Evolutionary conservation across 768 basidiomycete species (phyloP), one percentile per base, ranked within the genome.

Genomic region (Tulasnella calospora): DNA sequence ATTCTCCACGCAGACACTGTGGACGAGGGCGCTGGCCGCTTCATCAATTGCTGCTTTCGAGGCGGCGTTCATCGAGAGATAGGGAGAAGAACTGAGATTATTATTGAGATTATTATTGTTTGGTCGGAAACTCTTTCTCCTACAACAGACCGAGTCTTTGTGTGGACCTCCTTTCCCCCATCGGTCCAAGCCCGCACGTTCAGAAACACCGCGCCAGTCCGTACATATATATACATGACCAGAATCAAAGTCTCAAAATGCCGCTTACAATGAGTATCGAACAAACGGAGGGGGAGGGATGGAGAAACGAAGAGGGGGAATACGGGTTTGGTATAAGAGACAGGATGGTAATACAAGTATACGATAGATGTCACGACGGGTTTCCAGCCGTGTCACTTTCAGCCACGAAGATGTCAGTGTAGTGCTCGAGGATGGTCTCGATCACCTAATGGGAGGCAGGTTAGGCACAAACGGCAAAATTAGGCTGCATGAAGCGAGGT

Each of bases 381-480:
- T 33, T 67, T 51, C 46, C 41, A 21, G 44, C 46, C 23, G 21
- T 70, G 30, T 80, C 79, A 40, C 69, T 57, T 41, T 95, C 96
- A 81, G 96, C 96, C 80, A 98, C 92, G 85, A 99, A 99, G 82
- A 99, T 99, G 86, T 98, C 96, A 78, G 89, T 90, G 85, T 95
- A 99, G 83, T 96, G 95, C 82, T 92, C 91, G 81, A 99, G 86
- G 82, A 99, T 97, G 8, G 95, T 98, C 85, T 98, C 96, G 81
- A 99, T 90, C 38, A 95, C 96, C 94, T 97, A 82, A 71, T 30
- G 23, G 15, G 5, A 70, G 36, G 77, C 19, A 23, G 27, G 74
- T 57, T 46, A 33, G 33, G 21, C 80, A 69, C 47, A 46, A 71
- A 61, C 78, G 44, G 51, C 55, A 82, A 85, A 40, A 78, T 74